Evolutionary conservation across 108 stramenopile genomes (phyloP), one percentile per base, ranked within the genome.

Genomic region (Halocafeteria seosinensis): DNA sequence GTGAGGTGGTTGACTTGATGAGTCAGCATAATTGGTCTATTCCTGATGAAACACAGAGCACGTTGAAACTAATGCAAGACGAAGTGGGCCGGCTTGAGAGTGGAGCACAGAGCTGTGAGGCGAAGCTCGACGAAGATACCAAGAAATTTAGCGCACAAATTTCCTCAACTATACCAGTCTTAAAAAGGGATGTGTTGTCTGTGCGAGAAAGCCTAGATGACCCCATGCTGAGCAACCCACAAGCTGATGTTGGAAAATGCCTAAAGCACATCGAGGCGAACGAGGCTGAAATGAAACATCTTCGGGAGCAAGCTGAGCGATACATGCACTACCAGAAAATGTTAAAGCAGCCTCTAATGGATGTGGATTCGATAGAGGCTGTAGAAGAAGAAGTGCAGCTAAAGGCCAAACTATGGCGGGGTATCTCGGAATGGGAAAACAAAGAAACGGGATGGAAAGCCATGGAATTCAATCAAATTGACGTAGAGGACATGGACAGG

Each of bases 341-440:
- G 38, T 59, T 76, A 13, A 60, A 63, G 37, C 76, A 75, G 52
- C 42, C 34, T 23, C 70, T 80, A 47, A 74, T 73, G 60, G 83
- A 84, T 55, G 77, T 66, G 30, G 83, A 84, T 35, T 38, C 31
- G 47, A 55, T 81, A 0, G 83, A 84, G 34, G 83, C 82, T 47
- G 78, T 81, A 6, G 31, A 47, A 0, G 55, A 62, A 13, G 81
- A 82, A 50, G 61, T 84, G 11, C 71, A 30, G 21, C 61, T 84
- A 38, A 84, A 84, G 76, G 37, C 64, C 28, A 26, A 66, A 17
- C 64, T 84, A 13, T 84, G 83, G 83, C 59, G 38, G 25, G 81
- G 74, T 12, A 61, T 78, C 27, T 50, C 74, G 38, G 81, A 79
- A 31, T 84, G 81, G 81, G n/a, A 21, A 52, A 34, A 37, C 34